These are phyloP conservation scores for Craterostigma plantagineum DNA, from an alignment of 257 asterid genomes.

Conservation along the genomic window DNA sequence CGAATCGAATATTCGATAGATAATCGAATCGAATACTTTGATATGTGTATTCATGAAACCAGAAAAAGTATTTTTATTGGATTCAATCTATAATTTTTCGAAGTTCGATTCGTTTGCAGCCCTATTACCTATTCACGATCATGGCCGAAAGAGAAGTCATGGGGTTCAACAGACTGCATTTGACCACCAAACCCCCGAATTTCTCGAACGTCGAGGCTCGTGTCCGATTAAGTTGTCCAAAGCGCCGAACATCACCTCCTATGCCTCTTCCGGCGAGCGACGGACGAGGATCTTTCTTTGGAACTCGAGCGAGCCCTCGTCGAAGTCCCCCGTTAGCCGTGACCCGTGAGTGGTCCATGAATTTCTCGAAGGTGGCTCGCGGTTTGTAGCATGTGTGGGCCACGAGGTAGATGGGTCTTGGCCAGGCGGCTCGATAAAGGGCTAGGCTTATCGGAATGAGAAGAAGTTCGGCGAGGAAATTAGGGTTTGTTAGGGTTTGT, in stretches of 20 bases:
- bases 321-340: constrained; percentile 12
- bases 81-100: too few relatives aligned
- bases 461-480: too few relatives aligned
- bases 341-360: constrained; percentile 38
- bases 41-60: too few relatives aligned
- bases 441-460: too few relatives aligned
- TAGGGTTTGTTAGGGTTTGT: too few relatives aligned
- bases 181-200: constrained; percentile 18
- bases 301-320: constrained; percentile 18
- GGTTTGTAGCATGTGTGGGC: constrained; percentile 32
- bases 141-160: constrained; percentile 79
- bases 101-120: too few relatives aligned
- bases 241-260: too few relatives aligned
- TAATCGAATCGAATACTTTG: too few relatives aligned
- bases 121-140: constrained; percentile 83
- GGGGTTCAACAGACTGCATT: constrained; percentile 38
- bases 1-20: too few relatives aligned
- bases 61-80: too few relatives aligned
- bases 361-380: constrained; percentile 10
- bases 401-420: constrained; percentile 27
- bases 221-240: too few relatives aligned
- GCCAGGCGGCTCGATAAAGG: constrained; percentile 12
- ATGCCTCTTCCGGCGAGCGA: constrained; percentile 11
- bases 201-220: too few relatives aligned
- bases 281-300: constrained; percentile 35